Percentiles rank a stretch among this genome's conserved stretches.
These are phyloP conservation scores for Tagetes patula DNA, from an alignment of 129 eudicot species.

Conservation along the genomic window DNA sequence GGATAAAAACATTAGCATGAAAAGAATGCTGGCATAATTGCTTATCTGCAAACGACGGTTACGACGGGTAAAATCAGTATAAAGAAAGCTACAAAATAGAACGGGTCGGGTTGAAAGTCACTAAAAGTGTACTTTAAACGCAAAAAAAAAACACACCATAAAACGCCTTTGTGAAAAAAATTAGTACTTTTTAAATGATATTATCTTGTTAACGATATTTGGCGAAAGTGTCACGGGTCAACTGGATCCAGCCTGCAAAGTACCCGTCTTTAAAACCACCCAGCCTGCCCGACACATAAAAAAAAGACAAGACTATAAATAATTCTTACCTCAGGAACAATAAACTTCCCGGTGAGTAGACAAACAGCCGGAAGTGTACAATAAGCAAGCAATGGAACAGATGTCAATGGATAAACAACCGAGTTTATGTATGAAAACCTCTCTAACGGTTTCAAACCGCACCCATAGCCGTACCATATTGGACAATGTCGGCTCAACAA, in stretches of 20 bases:
- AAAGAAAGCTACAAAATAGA: not conserved
- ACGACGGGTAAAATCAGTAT: not conserved
- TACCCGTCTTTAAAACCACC: not conserved
- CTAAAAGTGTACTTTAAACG: not conserved
- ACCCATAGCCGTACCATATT: constrained; percentile 83
- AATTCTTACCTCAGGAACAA: constrained; percentile 75
- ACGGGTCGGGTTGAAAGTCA: not conserved
- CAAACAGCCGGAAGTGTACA: constrained; percentile 89
- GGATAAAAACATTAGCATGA: constrained; percentile 67
- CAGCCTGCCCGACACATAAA: not conserved
- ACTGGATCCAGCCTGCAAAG: not conserved
- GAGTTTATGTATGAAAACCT: constrained; percentile 81
- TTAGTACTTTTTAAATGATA: not conserved
- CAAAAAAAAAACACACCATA: not conserved
- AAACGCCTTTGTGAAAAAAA: not conserved
- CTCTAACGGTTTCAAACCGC: constrained; percentile 89
- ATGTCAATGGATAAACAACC: constrained; percentile 79
- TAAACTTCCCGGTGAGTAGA: constrained; percentile 85
- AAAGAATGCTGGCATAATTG: constrained; percentile 73
- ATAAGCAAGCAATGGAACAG: constrained; percentile 72
- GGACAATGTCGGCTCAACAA: constrained; percentile 83
- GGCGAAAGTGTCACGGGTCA: not conserved
- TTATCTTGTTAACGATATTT: not conserved
- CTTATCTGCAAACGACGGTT: constrained; percentile 50
- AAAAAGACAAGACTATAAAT: not conserved